Conservation (phyloP, 768 basidiomycete genomes). For the Lactifluus subvellereus region DNA sequence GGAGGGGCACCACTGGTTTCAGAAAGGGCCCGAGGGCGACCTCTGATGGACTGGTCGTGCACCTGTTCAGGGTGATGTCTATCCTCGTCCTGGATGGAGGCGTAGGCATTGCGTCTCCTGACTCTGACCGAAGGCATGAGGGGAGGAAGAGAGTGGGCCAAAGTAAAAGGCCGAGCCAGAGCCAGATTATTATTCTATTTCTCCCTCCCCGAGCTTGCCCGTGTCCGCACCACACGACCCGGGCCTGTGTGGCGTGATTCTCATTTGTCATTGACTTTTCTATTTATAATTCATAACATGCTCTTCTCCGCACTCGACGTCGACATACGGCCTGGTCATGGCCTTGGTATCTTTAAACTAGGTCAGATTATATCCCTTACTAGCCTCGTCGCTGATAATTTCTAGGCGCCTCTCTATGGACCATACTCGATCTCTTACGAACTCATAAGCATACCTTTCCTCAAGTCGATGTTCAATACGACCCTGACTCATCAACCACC, state of each 20-base stretch:
- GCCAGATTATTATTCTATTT: neutral
- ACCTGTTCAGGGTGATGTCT: neutral
- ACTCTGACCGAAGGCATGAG: slow-evolving; percentile 21
- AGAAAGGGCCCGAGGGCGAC: slow-evolving; percentile 1
- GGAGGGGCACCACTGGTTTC: neutral
- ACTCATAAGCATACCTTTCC: slow-evolving; percentile 64
- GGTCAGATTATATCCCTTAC: slow-evolving; percentile 31
- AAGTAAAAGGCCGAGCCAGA: neutral
- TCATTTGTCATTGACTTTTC: neutral
- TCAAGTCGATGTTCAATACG: slow-evolving; percentile 79
- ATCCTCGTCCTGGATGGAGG: slow-evolving; percentile 16
- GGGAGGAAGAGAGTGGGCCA: neutral
- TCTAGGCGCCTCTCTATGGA: slow-evolving; percentile 73
- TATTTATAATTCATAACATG: neutral
- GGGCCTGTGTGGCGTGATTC: neutral
- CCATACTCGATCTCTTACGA: slow-evolving; percentile 61
- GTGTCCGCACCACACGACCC: neutral
- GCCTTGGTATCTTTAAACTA: slow-evolving; percentile 74
- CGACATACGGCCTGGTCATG: slow-evolving; percentile 69
- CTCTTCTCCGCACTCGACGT: slow-evolving; percentile 67
- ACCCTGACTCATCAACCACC: slow-evolving; percentile 64
- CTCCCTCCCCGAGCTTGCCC: neutral
- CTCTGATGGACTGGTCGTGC: neutral
- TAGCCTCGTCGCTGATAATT: neutral
- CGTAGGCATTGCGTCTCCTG: slow-evolving; percentile 13